A percentile compares a stretch with the other conserved stretches of the same genome.
These are phyloP conservation scores for Populus hybrid DNA, from an alignment of 441 rosid genomes.

Conservation along the genomic window DNA sequence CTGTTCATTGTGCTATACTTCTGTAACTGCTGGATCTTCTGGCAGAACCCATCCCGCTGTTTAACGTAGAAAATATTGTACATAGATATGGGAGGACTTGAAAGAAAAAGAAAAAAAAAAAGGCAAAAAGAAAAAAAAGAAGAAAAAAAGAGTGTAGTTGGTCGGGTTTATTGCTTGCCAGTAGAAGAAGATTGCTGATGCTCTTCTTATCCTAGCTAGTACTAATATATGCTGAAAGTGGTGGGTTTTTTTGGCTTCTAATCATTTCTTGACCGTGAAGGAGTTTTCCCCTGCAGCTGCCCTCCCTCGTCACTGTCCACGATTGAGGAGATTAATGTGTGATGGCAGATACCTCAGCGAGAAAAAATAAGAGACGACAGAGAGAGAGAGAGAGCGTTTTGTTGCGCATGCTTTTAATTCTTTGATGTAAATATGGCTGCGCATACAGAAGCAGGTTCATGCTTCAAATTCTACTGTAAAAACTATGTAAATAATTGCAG, in stretches of 20 bases:
- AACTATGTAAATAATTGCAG: conserved; percentile 16
- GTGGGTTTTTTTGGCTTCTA: conserved; percentile 3
- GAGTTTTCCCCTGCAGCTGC: conserved; percentile 4
- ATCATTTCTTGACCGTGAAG: background rate
- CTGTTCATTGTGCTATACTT: conserved; percentile 1
- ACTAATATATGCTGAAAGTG: background rate
- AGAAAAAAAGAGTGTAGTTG: background rate
- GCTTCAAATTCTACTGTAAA: conserved; percentile 23
- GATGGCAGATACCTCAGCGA: background rate
- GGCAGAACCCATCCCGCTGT: conserved; percentile 13
- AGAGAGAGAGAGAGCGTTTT: background rate
- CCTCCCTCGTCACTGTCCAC: background rate
- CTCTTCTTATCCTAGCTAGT: background rate
- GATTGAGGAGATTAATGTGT: background rate
- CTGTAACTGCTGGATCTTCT: conserved; percentile 10
- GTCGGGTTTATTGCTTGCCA: conserved; percentile 5
- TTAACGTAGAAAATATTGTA: conserved; percentile 15
- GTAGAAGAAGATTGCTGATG: conserved; percentile 15
- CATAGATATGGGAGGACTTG: conserved; percentile 7
- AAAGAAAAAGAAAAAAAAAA: background rate
- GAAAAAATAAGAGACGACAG: background rate
- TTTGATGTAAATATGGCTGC: conserved; percentile 38
- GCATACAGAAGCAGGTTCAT: conserved; percentile 14
- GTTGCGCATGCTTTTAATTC: conserved; percentile 24
- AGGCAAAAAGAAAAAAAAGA: background rate